Base-by-base conservation (phyloP, 2,329 filamentous ascomycete species). In the Ophiostoma piceae region DNA sequence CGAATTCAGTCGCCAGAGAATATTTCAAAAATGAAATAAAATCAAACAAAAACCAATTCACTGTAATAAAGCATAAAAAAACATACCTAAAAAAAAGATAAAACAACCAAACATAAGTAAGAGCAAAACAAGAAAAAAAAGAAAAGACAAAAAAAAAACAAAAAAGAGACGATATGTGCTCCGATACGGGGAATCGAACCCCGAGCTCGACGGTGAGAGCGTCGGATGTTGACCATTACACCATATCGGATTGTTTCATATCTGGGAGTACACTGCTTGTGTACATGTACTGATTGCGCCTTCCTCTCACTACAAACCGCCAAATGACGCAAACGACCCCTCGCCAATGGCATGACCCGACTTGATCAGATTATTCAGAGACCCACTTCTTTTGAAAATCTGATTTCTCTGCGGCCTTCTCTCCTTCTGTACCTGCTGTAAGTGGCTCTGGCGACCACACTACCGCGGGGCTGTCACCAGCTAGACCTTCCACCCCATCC, bases 181-280 rank as follows among this genome's bases (percentile, higher is more conserved):
- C 72, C 72, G 72, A 73, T 73, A 73, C 72, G 72, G 71, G 71
- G 72, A 73, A 73, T 73, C 72, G 72, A 73, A 73, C 70, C 71
- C 71, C 71, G 71, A 73, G 71, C 71, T 73, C 71, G 71, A 73
- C 71, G 71, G 71, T 73, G 71, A 73, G 72, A 73, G 72, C 72
- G 72, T 71, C 72, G 70, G 70, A 71, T 71, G 72, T 73, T 73
- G 68, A 68, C 72, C 72, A 73, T 73, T 73, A 73, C 72, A 73
- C 71, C 72, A 73, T 73, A 73, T 73, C 72, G 72, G 72, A 73
- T 71, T 62, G 60, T 66, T 65, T 68, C 57, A 62, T 64, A 2
- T 1, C 9, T 51, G 43, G 19, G 0, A 29, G 12, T 0, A 3
- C 6, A 0, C 11, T 3, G 9, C 22, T 2, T 29, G 41, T 22